Conservation (phyloP, 176 grass and related monocot genomes). For the Bolboschoenus planiculmis region DNA sequence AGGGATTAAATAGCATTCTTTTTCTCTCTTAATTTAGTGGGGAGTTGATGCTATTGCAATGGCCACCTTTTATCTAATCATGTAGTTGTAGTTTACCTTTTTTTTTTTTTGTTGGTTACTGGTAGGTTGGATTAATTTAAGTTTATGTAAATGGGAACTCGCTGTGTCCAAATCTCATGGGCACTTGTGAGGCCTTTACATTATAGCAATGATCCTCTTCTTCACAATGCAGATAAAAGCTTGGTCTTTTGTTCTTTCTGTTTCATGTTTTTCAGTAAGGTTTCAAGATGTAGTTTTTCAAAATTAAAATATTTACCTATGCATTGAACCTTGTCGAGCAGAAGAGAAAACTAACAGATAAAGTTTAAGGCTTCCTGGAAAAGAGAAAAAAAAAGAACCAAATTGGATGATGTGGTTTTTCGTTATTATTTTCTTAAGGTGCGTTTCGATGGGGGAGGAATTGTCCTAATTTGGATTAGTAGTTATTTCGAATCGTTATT, state of each 20-base stretch:
- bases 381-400: no score
- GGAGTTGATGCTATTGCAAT: not conserved
- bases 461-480: no score
- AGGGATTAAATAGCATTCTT: conserved; percentile 21
- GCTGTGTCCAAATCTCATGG: not conserved
- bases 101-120: no score
- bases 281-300: not conserved
- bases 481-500: no score
- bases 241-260: not conserved
- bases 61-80: not conserved
- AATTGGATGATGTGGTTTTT: no score
- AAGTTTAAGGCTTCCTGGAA: no score
- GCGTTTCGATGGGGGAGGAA: no score
- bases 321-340: not conserved
- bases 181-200: not conserved
- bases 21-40: not conserved
- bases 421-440: no score
- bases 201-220: not conserved
- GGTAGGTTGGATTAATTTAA: not conserved
- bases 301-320: not conserved
- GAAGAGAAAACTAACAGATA: not conserved
- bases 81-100: not conserved
- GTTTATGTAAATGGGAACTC: conserved; percentile 4
- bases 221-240: not conserved
- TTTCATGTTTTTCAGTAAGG: not conserved